Base-by-base conservation (phyloP, 2,329 filamentous ascomycete species). In the Dactylellina parvicollis region DNA sequence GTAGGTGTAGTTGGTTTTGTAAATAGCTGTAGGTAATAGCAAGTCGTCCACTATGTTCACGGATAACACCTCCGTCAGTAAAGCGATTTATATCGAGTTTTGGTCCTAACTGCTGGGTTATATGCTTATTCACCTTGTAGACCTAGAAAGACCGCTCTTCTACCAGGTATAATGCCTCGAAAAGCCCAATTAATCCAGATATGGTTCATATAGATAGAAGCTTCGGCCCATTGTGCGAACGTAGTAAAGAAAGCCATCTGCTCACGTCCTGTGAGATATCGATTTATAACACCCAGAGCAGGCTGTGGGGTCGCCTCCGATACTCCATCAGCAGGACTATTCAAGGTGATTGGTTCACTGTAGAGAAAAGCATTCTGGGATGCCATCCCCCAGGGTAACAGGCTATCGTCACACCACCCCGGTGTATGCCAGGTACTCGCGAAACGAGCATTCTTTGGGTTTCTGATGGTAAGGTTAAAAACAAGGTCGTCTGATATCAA, bases 171-270 rank as follows among this genome's bases (percentile, higher is more conserved):
- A 9, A 73, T 73, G 14, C 69, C 69, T 46, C 69, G 52, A 12
- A 67, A 49, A 0, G 54, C 69, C 69, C 69, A 73, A 34, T 73
- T 55, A 20, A 67, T 73, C 69, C 69, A 73, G 22, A 73, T 73
- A 36, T 73, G 69, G 20, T 67, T 66, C 60, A 73, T 65, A 61
- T 66, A 73, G 5, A 66, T 54, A 9, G 60, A 60, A 14, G 61
- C 20, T 44, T 61, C 60, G n/a, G 83, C 82, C 84, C 84, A 86
- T 7, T 83, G 82, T 38, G 84, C 84, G 75, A 85, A 87, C 8
- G 81, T 79, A 59, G 85, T 83, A 80, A 88, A 88, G 80, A 85
- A 88, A 1, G 83, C 86, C 85, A 88, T 87, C 79, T 88, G 86
- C 79, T 88, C 82, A 70, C 87, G 83, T 14, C 83, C 83, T 20